Evolutionary conservation across 2,329 filamentous ascomycete species (phyloP).

Genomic region (Fragosphaeria purpurea): DNA sequence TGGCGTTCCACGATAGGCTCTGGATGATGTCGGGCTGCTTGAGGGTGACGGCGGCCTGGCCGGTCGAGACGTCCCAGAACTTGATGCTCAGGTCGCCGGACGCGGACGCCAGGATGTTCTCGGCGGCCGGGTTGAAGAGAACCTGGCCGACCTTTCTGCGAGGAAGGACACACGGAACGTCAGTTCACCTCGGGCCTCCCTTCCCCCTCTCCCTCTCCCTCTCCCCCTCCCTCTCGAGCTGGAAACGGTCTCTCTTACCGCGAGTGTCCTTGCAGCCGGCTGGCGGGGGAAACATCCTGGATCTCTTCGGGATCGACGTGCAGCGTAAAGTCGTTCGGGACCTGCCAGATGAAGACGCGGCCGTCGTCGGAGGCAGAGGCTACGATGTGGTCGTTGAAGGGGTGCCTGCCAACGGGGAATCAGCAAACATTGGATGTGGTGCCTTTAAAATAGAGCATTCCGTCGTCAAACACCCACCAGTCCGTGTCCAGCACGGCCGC

Average conservation of each 20-base stretch:
- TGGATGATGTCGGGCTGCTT: constrained; percentile 90
- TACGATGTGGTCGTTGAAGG: constrained; percentile 88
- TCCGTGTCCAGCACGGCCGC: constrained; percentile 94
- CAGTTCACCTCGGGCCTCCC: background rate
- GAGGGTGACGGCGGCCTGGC: constrained; percentile 62
- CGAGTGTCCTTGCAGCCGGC: constrained; percentile 77
- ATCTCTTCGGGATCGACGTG: constrained; percentile 79
- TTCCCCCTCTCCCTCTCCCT: background rate
- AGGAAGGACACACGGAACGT: background rate
- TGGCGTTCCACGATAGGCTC: constrained; percentile 89
- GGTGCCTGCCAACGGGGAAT: constrained; percentile 52
- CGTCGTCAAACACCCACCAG: constrained; percentile 47
- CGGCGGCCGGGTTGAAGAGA: constrained; percentile 91
- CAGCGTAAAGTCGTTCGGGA: constrained; percentile 78
- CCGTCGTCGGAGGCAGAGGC: constrained; percentile 93
- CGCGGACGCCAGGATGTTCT: constrained; percentile 88
- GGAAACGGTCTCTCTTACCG: constrained; percentile 43
- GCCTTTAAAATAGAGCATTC: background rate
- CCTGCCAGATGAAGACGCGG: constrained; percentile 94
- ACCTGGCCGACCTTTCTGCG: constrained; percentile 93
- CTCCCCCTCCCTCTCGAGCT: background rate
- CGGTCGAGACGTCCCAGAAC: constrained; percentile 84
- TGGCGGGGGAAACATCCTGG: constrained; percentile 67
- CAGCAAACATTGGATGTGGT: no score
- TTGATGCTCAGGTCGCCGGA: constrained; percentile 94